These are phyloP conservation scores for Coemansia sp. DNA, from an alignment of 192 early-diverging fungal genomes.

Conservation along the genomic window DNA sequence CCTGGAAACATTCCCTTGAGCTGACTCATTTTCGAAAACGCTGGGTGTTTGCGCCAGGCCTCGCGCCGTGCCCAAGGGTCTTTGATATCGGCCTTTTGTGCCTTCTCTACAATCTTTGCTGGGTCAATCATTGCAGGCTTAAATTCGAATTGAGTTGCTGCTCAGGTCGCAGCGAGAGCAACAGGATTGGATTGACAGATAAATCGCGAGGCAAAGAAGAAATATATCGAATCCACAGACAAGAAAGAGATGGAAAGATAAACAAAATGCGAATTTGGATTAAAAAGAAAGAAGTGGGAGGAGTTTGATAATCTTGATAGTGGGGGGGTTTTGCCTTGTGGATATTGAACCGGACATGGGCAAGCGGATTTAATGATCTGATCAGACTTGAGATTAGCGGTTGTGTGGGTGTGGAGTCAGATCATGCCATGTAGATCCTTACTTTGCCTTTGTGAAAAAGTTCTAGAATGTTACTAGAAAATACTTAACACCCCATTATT, in stretches of 20 bases:
- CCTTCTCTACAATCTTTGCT: slow-evolving; percentile 47
- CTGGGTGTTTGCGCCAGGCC: slow-evolving; percentile 70
- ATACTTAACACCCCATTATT: too few species aligned
- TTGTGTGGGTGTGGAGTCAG: not conserved
- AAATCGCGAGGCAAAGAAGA: not conserved
- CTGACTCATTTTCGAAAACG: slow-evolving; percentile 64
- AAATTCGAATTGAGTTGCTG: not conserved
- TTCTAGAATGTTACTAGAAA: not conserved
- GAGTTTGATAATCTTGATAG: too few species aligned
- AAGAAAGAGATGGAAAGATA: not conserved
- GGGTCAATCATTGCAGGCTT: slow-evolving; percentile 36
- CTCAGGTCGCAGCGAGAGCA: not conserved
- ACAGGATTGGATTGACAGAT: not conserved
- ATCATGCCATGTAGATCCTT: not conserved
- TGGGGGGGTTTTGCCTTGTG: too few species aligned
- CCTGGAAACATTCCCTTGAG: slow-evolving; percentile 73
- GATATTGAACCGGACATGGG: too few species aligned
- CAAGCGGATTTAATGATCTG: too few species aligned
- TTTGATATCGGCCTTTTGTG: slow-evolving; percentile 44
- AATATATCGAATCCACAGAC: not conserved
- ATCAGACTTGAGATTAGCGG: too few species aligned
- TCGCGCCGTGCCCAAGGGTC: slow-evolving; percentile 77
- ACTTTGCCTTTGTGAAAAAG: not conserved
- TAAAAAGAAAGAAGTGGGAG: too few species aligned
- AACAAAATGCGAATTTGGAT: not conserved